These are phyloP conservation scores for Leccinum barrowsii DNA, from an alignment of 768 basidiomycete genomes.

Conservation along the genomic window DNA sequence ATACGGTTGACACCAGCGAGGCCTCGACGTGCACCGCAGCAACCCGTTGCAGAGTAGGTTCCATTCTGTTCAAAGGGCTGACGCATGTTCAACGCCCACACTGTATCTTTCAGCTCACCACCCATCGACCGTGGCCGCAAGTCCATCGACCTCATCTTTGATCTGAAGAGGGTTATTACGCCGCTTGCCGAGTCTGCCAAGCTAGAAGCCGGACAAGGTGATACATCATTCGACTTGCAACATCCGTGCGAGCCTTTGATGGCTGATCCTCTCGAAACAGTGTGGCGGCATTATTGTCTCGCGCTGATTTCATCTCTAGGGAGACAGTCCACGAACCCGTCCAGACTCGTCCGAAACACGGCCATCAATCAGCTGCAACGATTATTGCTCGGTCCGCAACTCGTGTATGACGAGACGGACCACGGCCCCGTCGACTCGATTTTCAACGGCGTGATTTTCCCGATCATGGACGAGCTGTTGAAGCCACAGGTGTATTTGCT, in stretches of 20 bases:
- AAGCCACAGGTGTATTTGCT: conserved; percentile 75
- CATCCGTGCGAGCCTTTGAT: background rate
- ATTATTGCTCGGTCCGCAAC: conserved; percentile 72
- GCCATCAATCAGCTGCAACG: conserved; percentile 83
- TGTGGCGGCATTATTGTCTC: conserved; percentile 75
- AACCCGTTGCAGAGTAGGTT: conserved; percentile 50
- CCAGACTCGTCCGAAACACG: conserved; percentile 78
- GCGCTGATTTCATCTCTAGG: conserved; percentile 71
- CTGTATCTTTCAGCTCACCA: conserved; percentile 51
- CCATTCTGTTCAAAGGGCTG: background rate
- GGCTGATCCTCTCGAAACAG: conserved; percentile 37
- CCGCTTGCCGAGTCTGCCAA: conserved; percentile 51
- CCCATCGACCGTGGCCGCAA: conserved; percentile 76
- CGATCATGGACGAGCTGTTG: conserved; percentile 86
- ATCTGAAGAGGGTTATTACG: conserved; percentile 64
- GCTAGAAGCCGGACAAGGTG: conserved; percentile 33
- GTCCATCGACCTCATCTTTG: conserved; percentile 77
- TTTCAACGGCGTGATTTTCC: conserved; percentile 88
- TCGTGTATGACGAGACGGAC: conserved; percentile 56
- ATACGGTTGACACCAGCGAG: conserved; percentile 56
- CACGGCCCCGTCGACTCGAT: conserved; percentile 63
- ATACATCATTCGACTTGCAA: conserved; percentile 8
- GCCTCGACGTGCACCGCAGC: conserved; percentile 47
- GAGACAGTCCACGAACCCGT: conserved; percentile 78
- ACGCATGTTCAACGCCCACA: background rate